Evolutionary conservation across 192 early-diverging fungal species (phyloP), one percentile per base, ranked within the genome.

Genomic region (Helicostylum pulchrum): DNA sequence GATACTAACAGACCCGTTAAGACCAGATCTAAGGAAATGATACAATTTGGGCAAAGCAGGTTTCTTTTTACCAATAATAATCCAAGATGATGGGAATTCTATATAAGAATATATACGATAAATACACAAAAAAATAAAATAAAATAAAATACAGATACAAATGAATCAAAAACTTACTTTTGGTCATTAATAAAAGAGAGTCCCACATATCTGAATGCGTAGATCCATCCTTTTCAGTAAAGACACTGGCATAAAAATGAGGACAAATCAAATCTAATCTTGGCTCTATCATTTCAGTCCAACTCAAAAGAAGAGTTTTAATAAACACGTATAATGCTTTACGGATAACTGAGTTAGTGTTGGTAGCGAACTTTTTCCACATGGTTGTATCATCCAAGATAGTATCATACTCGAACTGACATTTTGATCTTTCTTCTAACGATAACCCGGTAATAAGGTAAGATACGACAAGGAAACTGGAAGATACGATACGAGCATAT

Each of bases 141-240:
- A 11, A 11, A 46, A 14, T 26, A 9, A 11, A 26, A 30, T 60
- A 11, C n/a, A n/a, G 2, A 21, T 26, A 44, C 11, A 17, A 7
- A 46, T 23, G 2, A 14, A 14, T 11, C 7, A 26, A 51, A 7
- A 20, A 42, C 56, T 61, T 65, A 79, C 78, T 58, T 57, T 86
- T 90, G 1, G 90, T 92, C 21, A 90, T 76, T 9, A 93, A 62
- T 57, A 97, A 72, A 7, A 97, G 67, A 7, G 96, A 78, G 62
- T 96, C 92, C 94, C 94, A 96, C 70, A 98, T 76, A 21, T 92
- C 90, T 5, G 81, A 74, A 59, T 93, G 90, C 19, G 81, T 87
- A 3, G 80, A 74, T 0, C 79, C 58, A 19, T 94, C 90, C 75
- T 82, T 86, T 57, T 98, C 94, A 0, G 65, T 69, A 70, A 97